Evolutionary conservation across 306 rosid genomes (phyloP).

Genomic region (Gillenia trifoliata): DNA sequence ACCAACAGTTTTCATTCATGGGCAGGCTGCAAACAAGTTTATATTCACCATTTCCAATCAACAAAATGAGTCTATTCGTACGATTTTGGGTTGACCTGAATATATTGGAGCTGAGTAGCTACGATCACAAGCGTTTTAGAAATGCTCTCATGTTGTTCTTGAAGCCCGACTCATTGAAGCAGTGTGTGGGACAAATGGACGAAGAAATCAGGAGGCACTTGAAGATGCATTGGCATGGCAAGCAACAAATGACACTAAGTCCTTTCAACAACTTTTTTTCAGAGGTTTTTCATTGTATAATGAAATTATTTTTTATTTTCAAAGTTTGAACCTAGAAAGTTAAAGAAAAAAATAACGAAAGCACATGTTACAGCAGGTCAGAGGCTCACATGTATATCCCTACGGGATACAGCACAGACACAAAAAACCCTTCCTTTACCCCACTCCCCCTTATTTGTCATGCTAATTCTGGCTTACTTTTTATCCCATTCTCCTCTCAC

Average conservation of each 20-base stretch:
- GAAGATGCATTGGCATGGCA: constrained; percentile 60
- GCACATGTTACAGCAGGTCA: too few species aligned
- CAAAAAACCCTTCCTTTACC: too few species aligned
- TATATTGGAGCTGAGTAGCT: constrained; percentile 39
- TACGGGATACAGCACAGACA: too few species aligned
- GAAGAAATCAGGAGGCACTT: constrained; percentile 51
- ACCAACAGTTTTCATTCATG: constrained; percentile 59
- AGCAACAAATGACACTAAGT: constrained; percentile 46
- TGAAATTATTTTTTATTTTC: too few species aligned
- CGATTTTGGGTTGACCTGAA: constrained; percentile 49
- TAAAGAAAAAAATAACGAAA: too few species aligned
- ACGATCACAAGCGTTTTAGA: constrained; percentile 67
- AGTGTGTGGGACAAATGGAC: constrained; percentile 55
- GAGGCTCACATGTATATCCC: too few species aligned
- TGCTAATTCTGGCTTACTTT: too few species aligned
- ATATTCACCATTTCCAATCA: constrained; percentile 36
- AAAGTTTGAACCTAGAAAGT: too few species aligned
- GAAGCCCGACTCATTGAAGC: constrained; percentile 70
- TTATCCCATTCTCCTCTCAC: too few species aligned
- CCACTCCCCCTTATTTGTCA: too few species aligned
- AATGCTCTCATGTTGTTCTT: constrained; percentile 56
- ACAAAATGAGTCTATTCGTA: constrained; percentile 41
- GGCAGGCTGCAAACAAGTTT: constrained; percentile 69
- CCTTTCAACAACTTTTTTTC: too few species aligned
- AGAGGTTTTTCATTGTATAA: too few species aligned